Conservation (phyloP, 1,284 basidiomycete genomes). For the Meira nashicola region DNA sequence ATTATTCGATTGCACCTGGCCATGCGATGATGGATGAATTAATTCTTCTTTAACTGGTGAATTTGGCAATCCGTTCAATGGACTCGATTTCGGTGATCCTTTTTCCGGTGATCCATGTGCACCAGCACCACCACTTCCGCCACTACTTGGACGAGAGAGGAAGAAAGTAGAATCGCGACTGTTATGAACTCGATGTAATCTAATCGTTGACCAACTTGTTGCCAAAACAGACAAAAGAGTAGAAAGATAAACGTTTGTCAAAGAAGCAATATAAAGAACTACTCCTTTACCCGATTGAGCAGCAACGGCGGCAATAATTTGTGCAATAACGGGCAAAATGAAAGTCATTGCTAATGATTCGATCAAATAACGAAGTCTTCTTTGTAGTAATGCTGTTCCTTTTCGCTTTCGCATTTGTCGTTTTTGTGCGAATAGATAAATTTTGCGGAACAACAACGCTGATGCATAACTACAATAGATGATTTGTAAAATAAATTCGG, state of each 20-base stretch:
- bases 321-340: not conserved
- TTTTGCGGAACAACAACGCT: not conserved
- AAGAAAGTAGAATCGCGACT: too few relatives aligned
- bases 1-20: too few relatives aligned
- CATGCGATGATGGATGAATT: too few relatives aligned
- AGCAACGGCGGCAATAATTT: not conserved
- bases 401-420: not conserved
- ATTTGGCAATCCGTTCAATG: too few relatives aligned
- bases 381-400: not conserved
- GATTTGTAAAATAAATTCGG: not conserved
- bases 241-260: not conserved
- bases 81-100: too few relatives aligned
- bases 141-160: too few relatives aligned
- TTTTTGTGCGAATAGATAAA: not conserved
- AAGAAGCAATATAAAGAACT: too few relatives aligned
- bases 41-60: too few relatives aligned
- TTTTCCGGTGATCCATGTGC: too few relatives aligned
- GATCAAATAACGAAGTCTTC: slow-evolving; percentile 1
- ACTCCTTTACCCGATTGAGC: too few relatives aligned
- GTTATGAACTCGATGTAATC: not conserved
- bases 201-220: slow-evolving; percentile 4
- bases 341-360: slow-evolving; percentile 3
- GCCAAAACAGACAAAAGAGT: not conserved
- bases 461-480: slow-evolving; percentile 2
- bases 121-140: too few relatives aligned